These are phyloP conservation scores for Paecilomyces variotii DNA, from an alignment of 2,329 filamentous ascomycete species.

Conservation along the genomic window DNA sequence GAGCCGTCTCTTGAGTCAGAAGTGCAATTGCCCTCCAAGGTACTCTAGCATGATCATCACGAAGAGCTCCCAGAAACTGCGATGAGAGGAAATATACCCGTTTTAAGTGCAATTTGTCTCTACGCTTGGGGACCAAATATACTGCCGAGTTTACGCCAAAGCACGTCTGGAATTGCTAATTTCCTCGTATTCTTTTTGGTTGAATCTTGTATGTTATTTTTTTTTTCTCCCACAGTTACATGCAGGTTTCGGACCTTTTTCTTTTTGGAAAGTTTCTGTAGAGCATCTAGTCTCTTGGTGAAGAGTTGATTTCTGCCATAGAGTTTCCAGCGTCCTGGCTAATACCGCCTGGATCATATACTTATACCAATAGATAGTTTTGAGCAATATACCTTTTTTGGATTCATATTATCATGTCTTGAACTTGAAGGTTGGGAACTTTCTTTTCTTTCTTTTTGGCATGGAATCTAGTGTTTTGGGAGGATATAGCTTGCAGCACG, in stretches of 20 bases:
- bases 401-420: no score
- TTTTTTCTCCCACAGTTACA: conserved; percentile 24
- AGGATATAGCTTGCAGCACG: neutral
- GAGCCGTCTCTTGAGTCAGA: neutral
- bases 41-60: neutral
- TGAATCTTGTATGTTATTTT: conserved; percentile 1
- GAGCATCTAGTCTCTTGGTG: conserved; percentile 4
- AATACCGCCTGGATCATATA: neutral
- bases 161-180: neutral
- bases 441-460: neutral
- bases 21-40: no score
- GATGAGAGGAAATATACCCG: neutral
- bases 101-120: no score
- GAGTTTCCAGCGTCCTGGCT: neutral
- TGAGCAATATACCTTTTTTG: neutral
- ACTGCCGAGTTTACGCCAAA: no score
- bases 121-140: no score
- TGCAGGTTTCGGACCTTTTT: conserved; percentile 53
- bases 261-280: conserved; percentile 50
- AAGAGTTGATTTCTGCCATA: neutral
- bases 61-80: neutral
- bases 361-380: neutral
- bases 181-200: neutral
- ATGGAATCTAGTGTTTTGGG: neutral
- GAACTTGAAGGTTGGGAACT: no score